Evolutionary conservation across 2,329 filamentous ascomycete species (phyloP).

Genomic region (Tolypocladium paradoxum): DNA sequence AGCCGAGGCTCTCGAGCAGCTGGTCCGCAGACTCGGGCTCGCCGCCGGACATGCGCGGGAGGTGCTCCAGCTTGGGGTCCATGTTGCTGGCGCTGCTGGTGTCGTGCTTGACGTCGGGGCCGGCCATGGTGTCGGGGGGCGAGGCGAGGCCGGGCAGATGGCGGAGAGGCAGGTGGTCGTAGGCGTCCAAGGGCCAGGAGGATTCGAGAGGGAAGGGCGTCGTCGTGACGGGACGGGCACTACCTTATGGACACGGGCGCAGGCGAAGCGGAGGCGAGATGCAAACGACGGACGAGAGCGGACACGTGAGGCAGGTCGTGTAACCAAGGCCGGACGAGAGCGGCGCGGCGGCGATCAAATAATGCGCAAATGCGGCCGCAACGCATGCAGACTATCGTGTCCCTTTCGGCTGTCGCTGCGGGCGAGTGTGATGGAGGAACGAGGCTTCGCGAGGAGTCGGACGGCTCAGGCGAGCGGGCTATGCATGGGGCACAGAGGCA

Average conservation of each 20-base stretch:
- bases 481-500: no score
- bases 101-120: constrained; percentile 11
- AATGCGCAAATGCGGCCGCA: neutral
- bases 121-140: constrained; percentile 6
- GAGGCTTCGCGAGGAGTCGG: neutral
- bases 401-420: neutral
- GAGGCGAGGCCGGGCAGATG: neutral
- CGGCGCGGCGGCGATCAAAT: neutral
- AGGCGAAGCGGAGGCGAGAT: neutral
- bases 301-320: neutral
- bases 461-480: no score
- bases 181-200: neutral
- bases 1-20: constrained; percentile 52
- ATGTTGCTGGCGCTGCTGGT: constrained; percentile 9
- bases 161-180: neutral
- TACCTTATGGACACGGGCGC: no score
- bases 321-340: neutral
- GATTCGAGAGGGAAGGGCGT: neutral
- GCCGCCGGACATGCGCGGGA: constrained; percentile 8
- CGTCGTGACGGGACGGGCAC: neutral
- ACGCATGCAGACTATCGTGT: neutral
- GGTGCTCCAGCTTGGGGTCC: constrained; percentile 18
- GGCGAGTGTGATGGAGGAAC: neutral
- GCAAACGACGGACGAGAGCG: no score
- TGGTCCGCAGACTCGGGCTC: constrained; percentile 43